phyloP scores from a whole-genome alignment of 148 eudicot genomes.

The Diospyros lotus region DNA sequence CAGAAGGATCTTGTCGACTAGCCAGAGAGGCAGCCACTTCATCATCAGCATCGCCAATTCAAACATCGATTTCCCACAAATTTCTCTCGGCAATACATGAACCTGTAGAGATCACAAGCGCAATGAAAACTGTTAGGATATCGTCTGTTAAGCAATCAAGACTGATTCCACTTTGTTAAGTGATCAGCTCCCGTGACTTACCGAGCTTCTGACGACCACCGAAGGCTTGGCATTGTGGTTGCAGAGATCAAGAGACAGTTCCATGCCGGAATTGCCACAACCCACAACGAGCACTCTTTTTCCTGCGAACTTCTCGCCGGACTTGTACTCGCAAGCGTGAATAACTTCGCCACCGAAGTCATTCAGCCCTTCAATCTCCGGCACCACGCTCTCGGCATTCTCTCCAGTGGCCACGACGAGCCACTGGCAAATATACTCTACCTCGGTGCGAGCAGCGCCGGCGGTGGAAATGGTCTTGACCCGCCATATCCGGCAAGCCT shows the following conservation, averaged over 20 bases:
- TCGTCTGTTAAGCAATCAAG: background rate
- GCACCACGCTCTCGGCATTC: constrained; percentile 69
- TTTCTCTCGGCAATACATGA: constrained; percentile 81
- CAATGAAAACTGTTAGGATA: background rate
- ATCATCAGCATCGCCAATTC: constrained; percentile 56
- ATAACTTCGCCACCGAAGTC: constrained; percentile 65
- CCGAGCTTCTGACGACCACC: constrained; percentile 80
- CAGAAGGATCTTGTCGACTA: constrained; percentile 65
- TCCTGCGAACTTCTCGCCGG: constrained; percentile 61
- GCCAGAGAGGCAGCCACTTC: constrained; percentile 85
- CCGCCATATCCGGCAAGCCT: constrained; percentile 57
- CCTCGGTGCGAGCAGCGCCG: constrained; percentile 25
- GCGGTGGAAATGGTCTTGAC: constrained; percentile 35
- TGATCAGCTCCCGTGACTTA: constrained; percentile 25
- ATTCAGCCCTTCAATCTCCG: constrained; percentile 64
- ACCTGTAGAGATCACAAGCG: constrained; percentile 36
- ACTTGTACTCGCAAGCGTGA: constrained; percentile 72
- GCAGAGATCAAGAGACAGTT: constrained; percentile 76
- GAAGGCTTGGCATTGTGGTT: constrained; percentile 72
- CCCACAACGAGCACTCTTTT: constrained; percentile 79
- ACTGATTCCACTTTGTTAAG: too few species aligned
- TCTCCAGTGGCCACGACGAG: constrained; percentile 93
- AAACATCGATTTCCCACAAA: constrained; percentile 70
- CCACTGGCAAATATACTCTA: constrained; percentile 82
- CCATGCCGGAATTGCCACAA: constrained; percentile 97